A percentile compares a stretch with the other conserved stretches of the same genome.
phyloP scores from a whole-genome alignment of 768 basidiomycete species.

The Amylocystis lapponica region DNA sequence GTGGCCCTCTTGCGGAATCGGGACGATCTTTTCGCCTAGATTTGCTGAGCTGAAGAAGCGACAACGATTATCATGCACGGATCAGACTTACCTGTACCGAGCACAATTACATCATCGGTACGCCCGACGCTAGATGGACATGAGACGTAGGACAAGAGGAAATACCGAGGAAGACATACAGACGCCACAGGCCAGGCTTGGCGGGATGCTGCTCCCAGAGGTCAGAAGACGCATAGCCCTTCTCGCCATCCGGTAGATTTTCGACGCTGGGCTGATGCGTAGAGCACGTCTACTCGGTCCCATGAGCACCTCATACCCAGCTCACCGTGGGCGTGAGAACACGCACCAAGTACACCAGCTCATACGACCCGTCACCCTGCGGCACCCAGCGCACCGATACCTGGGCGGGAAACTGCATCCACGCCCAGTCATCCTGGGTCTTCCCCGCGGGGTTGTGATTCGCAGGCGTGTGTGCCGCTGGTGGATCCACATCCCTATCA shows the following conservation, averaged over 20 bases:
- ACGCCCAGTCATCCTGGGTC: constrained; percentile 8
- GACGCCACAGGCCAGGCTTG: constrained; percentile 13
- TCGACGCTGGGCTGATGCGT: neutral
- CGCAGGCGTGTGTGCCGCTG: too few species aligned
- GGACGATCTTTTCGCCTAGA: constrained; percentile 3
- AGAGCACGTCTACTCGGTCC: neutral
- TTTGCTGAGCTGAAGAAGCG: too few species aligned
- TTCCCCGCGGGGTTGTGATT: neutral
- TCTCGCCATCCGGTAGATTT: constrained; percentile 3
- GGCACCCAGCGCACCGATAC: neutral
- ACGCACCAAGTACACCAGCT: constrained; percentile 10
- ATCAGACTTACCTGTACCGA: too few species aligned
- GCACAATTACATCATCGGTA: constrained; percentile 40
- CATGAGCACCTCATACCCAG: neutral
- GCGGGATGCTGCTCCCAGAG: constrained; percentile 21
- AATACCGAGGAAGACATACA: constrained; percentile 21
- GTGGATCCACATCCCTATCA: neutral
- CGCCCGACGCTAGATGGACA: constrained; percentile 27
- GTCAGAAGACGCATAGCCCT: constrained; percentile 14
- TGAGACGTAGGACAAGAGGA: constrained; percentile 11
- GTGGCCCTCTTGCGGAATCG: constrained; percentile 27
- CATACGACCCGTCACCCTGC: constrained; percentile 10
- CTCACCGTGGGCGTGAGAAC: too few species aligned
- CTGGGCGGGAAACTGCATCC: neutral
- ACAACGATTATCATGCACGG: too few species aligned